phyloP scores from a whole-genome alignment of 2,329 filamentous ascomycete species.

The Daldinia sp. region DNA sequence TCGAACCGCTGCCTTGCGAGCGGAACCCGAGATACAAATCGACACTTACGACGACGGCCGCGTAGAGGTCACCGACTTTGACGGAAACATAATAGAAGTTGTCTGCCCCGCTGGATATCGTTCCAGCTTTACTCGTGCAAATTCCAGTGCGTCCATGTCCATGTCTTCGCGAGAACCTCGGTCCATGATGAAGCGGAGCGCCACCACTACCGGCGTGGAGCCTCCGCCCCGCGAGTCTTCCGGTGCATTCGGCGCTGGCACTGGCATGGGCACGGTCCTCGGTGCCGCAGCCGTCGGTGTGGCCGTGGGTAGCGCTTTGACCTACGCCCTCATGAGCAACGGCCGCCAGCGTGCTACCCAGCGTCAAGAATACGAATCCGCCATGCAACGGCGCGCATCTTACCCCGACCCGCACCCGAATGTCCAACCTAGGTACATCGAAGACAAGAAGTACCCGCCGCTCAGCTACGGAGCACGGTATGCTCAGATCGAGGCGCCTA shows the following conservation, averaged over 20 bases:
- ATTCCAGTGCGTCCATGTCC: constrained; percentile 39
- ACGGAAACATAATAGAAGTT: constrained; percentile 86
- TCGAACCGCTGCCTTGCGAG: constrained; percentile 71
- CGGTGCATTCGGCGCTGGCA: constrained; percentile 60
- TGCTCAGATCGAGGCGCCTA: constrained; percentile 50
- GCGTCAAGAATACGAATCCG: constrained; percentile 56
- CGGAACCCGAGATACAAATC: constrained; percentile 61
- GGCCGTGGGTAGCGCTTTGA: constrained; percentile 69
- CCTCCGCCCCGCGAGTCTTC: constrained; percentile 46
- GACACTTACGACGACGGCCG: constrained; percentile 56
- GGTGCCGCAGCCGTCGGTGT: constrained; percentile 76
- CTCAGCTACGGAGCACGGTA: constrained; percentile 55
- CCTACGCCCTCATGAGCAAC: constrained; percentile 78
- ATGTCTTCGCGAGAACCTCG: constrained; percentile 45
- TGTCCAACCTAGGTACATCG: constrained; percentile 52
- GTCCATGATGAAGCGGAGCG: constrained; percentile 50
- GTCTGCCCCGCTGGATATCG: constrained; percentile 63
- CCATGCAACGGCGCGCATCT: constrained; percentile 60
- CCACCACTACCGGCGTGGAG: constrained; percentile 53
- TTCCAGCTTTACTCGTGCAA: constrained; percentile 51
- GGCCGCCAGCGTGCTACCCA: constrained; percentile 59
- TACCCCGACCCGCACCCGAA: constrained; percentile 56
- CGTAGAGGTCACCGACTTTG: constrained; percentile 78
- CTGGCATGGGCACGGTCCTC: constrained; percentile 74
- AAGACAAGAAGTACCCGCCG: constrained; percentile 50